Evolutionary conservation across 768 basidiomycete genomes (phyloP).

Genomic region (Agaricus subrufescens): DNA sequence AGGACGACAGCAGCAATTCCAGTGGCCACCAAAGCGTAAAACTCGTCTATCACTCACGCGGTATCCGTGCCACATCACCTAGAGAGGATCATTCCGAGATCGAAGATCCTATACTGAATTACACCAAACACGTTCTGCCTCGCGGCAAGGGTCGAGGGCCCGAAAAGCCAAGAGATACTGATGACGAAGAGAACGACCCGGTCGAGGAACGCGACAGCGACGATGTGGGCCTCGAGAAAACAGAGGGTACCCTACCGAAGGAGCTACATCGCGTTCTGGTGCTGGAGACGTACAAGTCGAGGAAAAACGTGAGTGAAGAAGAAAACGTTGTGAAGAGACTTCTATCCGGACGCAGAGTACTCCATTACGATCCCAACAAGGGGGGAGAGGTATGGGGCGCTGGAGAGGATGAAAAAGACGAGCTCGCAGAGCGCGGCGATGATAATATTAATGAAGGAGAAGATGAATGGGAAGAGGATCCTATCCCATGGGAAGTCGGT

Average conservation of each 20-base stretch:
- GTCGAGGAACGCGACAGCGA: constrained; percentile 20
- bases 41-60: constrained; percentile 10
- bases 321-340: constrained; percentile 56
- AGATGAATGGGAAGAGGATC: constrained; percentile 79
- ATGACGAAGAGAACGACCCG: background rate
- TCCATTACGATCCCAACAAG: constrained; percentile 55
- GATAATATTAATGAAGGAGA: constrained; percentile 36
- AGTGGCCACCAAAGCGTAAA: background rate
- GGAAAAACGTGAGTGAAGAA: constrained; percentile 36
- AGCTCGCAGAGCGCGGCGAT: constrained; percentile 7
- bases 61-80: constrained; percentile 3
- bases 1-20: constrained; percentile 11
- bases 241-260: constrained; percentile 62
- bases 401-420: constrained; percentile 41
- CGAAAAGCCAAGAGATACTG: background rate
- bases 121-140: constrained; percentile 6
- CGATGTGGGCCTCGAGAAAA: constrained; percentile 25
- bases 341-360: constrained; percentile 51
- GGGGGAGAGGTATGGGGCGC: constrained; percentile 77
- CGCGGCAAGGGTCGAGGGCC: constrained; percentile 4
- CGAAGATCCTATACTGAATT: constrained; percentile 29
- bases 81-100: constrained; percentile 23
- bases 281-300: constrained; percentile 43
- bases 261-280: constrained; percentile 62
- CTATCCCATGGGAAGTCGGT: constrained; percentile 76